Base-by-base conservation (phyloP, 805 yeast species). In the Metschnikowia anglica region DNA sequence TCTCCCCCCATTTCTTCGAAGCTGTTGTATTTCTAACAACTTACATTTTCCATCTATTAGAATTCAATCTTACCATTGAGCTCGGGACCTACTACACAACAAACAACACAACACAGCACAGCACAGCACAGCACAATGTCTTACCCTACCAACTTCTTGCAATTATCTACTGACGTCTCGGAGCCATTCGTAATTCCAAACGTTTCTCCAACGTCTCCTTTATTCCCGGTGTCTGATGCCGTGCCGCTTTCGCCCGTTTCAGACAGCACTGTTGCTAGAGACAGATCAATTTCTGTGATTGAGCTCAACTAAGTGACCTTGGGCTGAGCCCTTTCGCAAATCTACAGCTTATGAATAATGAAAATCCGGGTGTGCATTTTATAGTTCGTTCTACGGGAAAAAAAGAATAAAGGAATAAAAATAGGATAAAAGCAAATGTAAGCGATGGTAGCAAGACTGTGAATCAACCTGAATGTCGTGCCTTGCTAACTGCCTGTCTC, bases 151-250 rank as follows among this genome's bases (percentile, higher is more conserved):
- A 50, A 67, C 51, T 81, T 77, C 62, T 70, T 82, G 61, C 69
- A 73, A 35, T 71, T 82, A 60, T 72, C 83, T 29, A 72, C 79
- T 40, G 80, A 79, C 48, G 63, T 73, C 38, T 71, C 77, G 44
- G 70, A 76, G 61, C 88, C 89, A 52, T 82, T 81, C 55, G 73
- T 83, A 41, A 81, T 83, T 55, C 81, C 82, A 55, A 64, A 76
- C 47, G 72, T 81, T 34, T 80, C 87, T 1, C 88, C 87, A 26
- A 72, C 72, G 7, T 72, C 69, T 12, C 66, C 70, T 15, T 31
- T 42, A 27, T 39, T 54, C 17, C 21, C 35, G 3, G 37, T 46
- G 11, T 38, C 46, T 31, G 36, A 33, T 17, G 34, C 46, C 16
- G 13, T 26, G 13, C 37, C 46, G 3, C 44, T 43, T 5, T 32